Percentiles rank a stretch among this genome's conserved stretches.
Evolutionary conservation across 768 basidiomycete genomes (phyloP).

Genomic region (Suillus placidus): DNA sequence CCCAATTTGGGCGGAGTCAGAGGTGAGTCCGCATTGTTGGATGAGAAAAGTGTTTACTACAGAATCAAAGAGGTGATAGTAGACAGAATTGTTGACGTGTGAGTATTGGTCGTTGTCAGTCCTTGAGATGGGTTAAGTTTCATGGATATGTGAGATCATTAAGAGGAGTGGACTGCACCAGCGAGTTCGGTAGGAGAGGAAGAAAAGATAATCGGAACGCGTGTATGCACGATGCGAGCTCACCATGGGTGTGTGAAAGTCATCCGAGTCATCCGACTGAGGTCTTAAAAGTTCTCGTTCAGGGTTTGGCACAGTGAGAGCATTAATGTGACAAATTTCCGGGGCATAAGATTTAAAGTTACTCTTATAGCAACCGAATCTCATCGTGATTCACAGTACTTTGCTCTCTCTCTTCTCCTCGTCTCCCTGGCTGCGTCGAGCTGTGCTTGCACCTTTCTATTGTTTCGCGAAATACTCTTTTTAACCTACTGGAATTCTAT

Average conservation of each 20-base stretch:
- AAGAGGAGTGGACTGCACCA: conserved; percentile 46
- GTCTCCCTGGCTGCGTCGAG: no score
- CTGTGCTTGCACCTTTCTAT: no score
- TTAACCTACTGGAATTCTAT: no score
- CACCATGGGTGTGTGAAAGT: background rate
- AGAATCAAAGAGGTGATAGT: conserved; percentile 83
- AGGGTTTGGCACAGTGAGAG: no score
- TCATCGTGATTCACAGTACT: no score
- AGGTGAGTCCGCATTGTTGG: conserved; percentile 60
- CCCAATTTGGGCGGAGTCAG: conserved; percentile 58
- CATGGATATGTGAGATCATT: background rate
- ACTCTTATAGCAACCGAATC: no score
- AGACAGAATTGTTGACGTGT: conserved; percentile 80
- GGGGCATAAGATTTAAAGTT: no score
- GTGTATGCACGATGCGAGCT: background rate
- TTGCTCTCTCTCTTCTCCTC: no score
- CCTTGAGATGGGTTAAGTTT: conserved; percentile 44
- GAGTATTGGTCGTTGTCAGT: conserved; percentile 87
- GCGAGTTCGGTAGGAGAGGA: conserved; percentile 66
- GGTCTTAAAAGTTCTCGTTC: no score
- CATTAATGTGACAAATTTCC: no score
- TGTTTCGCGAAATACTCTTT: no score
- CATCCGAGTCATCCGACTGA: background rate
- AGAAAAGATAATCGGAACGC: conserved; percentile 60
- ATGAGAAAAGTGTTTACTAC: conserved; percentile 81